A percentile compares a stretch with the other conserved stretches of the same genome.
Evolutionary conservation across 345 rosid genomes (phyloP).

Genomic region (Anastatica hierochuntica): DNA sequence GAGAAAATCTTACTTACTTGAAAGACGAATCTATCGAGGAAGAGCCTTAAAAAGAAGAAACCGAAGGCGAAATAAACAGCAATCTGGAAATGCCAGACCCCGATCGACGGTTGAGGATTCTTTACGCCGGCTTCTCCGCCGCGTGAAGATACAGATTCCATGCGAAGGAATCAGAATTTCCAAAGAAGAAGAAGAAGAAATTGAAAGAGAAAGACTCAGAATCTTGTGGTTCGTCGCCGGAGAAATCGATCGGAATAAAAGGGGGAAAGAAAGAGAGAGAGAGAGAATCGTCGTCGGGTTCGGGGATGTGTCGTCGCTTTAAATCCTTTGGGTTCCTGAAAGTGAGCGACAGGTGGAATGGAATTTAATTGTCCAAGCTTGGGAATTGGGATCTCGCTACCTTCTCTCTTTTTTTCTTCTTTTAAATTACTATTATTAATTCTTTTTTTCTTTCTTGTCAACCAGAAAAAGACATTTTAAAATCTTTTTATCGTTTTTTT

Average conservation of each 20-base stretch:
- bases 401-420: background rate
- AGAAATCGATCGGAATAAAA: too few species aligned
- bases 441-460: too few species aligned
- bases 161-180: constrained; percentile 3
- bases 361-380: background rate
- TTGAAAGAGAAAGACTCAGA: too few species aligned
- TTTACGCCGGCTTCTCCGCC: constrained; percentile 14
- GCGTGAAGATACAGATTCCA: constrained; percentile 44
- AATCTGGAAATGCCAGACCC: constrained; percentile 41
- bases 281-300: too few species aligned
- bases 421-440: too few species aligned
- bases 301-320: too few species aligned
- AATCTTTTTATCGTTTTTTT: too few species aligned
- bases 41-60: constrained; percentile 48
- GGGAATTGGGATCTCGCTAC: constrained; percentile 11
- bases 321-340: background rate
- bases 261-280: too few species aligned
- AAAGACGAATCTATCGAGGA: constrained; percentile 71
- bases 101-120: constrained; percentile 18
- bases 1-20: constrained; percentile 43
- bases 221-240: too few species aligned
- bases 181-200: background rate
- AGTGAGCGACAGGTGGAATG: constrained; percentile 8
- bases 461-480: too few species aligned
- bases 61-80: constrained; percentile 55